Conservation (phyloP, 164 flowering plant genomes). For the Magnolia sinica region DNA sequence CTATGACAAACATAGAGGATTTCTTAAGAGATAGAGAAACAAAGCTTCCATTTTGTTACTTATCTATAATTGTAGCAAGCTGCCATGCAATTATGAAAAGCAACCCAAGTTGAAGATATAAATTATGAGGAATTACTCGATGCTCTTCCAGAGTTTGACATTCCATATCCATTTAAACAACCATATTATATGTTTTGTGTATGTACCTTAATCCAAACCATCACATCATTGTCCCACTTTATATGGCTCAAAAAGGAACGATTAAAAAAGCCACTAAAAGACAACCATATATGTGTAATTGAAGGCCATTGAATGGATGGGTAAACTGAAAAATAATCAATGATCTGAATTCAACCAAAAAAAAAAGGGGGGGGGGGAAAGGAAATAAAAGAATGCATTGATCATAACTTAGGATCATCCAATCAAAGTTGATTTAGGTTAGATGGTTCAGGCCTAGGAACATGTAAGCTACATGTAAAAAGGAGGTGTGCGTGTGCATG, state of each 20-base stretch:
- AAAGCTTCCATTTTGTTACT: neutral
- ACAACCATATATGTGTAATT: no score
- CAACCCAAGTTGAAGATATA: neutral
- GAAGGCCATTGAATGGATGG: neutral
- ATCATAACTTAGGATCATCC: neutral
- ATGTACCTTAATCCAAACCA: no score
- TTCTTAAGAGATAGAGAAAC: neutral
- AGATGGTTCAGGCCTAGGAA: neutral
- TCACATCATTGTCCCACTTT: no score
- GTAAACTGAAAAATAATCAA: no score
- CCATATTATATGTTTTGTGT: neutral
- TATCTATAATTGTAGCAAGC: neutral
- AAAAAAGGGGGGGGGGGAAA: no score
- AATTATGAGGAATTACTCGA: neutral
- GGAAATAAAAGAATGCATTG: neutral
- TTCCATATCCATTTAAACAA: no score
- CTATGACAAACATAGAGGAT: slow-evolving; percentile 30
- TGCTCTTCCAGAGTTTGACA: neutral
- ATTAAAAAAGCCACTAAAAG: no score
- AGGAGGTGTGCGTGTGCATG: no score
- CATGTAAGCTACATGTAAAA: neutral
- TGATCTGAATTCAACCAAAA: no score
- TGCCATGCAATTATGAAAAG: neutral
- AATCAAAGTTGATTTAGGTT: neutral
- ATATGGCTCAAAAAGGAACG: no score